These are phyloP conservation scores for Eutrema heterophyllum DNA, from an alignment of 345 rosid species.

Conservation along the genomic window DNA sequence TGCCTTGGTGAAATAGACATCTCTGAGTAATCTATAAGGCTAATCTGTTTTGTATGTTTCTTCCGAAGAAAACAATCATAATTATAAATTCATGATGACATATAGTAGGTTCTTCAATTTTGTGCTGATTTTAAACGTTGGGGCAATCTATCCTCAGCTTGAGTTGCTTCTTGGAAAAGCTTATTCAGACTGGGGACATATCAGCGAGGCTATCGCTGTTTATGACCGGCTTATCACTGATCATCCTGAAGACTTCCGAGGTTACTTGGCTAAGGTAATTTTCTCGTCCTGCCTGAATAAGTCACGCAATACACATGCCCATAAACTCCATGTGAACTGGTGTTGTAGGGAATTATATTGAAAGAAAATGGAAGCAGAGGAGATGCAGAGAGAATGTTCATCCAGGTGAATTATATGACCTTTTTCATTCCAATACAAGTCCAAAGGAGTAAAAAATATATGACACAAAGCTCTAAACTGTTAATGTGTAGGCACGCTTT, in stretches of 20 bases:
- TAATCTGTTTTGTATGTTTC: not conserved
- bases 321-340: slow-evolving; percentile 11
- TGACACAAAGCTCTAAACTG: not conserved
- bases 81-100: not conserved
- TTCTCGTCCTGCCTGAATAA: not conserved
- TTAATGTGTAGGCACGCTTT: slow-evolving; percentile 70
- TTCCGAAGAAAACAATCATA: not conserved
- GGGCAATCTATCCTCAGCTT: slow-evolving; percentile 40
- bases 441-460: not conserved
- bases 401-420: slow-evolving; percentile 56
- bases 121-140: not conserved
- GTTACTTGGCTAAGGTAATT: slow-evolving; percentile 88
- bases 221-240: slow-evolving; percentile 72
- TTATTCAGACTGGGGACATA: slow-evolving; percentile 87
- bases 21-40: not conserved
- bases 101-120: not conserved
- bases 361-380: slow-evolving; percentile 82
- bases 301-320: not conserved
- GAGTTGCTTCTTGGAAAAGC: slow-evolving; percentile 95
- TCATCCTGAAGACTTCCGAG: slow-evolving; percentile 85
- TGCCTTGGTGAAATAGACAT: not conserved
- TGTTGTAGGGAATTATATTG: slow-evolving; percentile 72
- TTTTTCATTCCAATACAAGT: not conserved
- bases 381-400: slow-evolving; percentile 98
- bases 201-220: slow-evolving; percentile 85